Conservation (phyloP, 2,329 filamentous ascomycete species). For the Alternaria conjuncta region DNA sequence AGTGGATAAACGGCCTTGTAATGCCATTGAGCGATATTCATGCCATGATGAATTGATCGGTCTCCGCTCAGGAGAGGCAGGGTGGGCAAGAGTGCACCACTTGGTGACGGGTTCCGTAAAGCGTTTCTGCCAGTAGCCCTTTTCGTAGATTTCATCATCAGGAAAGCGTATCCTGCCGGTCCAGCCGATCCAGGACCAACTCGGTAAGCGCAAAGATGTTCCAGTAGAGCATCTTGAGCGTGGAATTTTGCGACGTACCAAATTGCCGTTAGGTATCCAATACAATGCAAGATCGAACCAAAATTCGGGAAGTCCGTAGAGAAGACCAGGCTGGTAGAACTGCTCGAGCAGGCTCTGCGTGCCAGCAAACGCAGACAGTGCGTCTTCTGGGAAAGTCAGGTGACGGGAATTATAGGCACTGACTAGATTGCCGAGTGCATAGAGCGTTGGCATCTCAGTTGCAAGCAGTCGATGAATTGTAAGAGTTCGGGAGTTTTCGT, state of each 20-base stretch:
- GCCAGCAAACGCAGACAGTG: not conserved
- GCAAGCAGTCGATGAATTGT: not conserved
- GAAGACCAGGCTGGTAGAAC: not conserved
- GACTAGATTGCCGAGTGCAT: not conserved
- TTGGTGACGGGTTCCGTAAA: not conserved
- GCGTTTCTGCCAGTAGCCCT: no score
- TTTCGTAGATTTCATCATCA: not conserved
- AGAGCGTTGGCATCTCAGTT: not conserved
- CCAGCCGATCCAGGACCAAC: not conserved
- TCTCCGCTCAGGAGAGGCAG: not conserved
- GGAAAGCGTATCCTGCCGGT: not conserved
- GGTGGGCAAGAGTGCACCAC: not conserved
- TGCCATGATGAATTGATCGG: not conserved
- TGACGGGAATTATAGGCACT: not conserved
- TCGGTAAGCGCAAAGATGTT: not conserved
- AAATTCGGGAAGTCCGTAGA: not conserved
- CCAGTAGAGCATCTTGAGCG: not conserved
- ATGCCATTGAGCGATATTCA: not conserved
- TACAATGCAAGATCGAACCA: not conserved
- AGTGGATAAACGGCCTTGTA: rapidly evolving
- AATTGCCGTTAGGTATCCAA: not conserved
- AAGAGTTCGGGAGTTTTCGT: no score
- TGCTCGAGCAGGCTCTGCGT: not conserved
- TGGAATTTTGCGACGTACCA: not conserved
- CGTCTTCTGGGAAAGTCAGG: not conserved